Evolutionary conservation across 1,284 basidiomycete species (phyloP), one percentile per base, ranked within the genome.

Genomic region (Cryptococcus sp.): DNA sequence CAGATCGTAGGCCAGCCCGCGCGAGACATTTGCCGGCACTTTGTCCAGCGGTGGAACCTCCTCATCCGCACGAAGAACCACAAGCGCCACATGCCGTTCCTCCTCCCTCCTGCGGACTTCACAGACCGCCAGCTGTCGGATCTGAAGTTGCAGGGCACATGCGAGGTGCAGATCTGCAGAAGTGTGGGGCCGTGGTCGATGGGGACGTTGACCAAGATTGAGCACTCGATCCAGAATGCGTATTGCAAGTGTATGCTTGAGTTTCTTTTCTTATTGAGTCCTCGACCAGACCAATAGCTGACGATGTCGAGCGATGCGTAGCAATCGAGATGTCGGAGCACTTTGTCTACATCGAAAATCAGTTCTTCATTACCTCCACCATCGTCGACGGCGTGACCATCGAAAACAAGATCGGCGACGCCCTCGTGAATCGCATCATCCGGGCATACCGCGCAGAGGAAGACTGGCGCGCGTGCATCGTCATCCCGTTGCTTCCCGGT

Each of bases 331-430:
- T 91, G 71, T 96, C 92, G 18, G 92, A 98, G 49, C 75, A 80
- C 65, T 80, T 80, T 66, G 73, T 80, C 50, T 80, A 79, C 65
- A 79, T 80, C 60, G 93, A 98, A 76, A 98, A 98, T 71, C 95
- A 99, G 75, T 99, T 98, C 80, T 98, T 99, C 78, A 93, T 98
- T 70, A 90, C 93, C 0, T 96, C 91, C 21, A 97, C 95, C 0
- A 80, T 86, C 1, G 85, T 95, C 24, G 89, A 89, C 64, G 91
- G 92, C 57, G 85, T 91, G 40, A 83, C 84, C 66, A 83, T 98
- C 49, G 91, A 95, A 78, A 99, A 99, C 78, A 83, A 84, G 65
- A 96, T 98, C 53, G 95, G 94, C 23, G 91, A 98, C 71, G 93
- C 95, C 2, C 81, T 99, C 18, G 92, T 98, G 8, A 84, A 87